Evolutionary conservation across 495 filamentous ascomycete genomes (phyloP), one percentile per base, ranked within the genome.

Genomic region (Clavariopsis aquatica): DNA sequence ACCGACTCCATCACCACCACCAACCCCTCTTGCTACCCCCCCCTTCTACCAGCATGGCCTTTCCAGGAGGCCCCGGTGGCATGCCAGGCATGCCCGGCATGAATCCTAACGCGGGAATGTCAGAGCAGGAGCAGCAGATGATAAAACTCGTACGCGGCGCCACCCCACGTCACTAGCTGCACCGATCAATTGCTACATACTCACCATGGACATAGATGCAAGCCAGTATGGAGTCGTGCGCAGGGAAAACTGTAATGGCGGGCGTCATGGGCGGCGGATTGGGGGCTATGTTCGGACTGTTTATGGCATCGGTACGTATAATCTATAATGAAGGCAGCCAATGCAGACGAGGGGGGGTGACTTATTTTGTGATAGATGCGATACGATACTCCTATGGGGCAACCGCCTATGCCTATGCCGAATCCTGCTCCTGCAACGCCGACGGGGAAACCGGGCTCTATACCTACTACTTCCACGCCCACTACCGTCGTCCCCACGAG

Each of bases 351-450:
- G n/a, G n/a, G n/a, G n/a, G n/a, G n/a, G n/a, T n/a, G n/a, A n/a
- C n/a, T n/a, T n/a, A n/a, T n/a, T n/a, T n/a, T n/a, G n/a, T n/a
- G 36, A 20, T 70, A 93, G 90, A 95, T 96, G 92, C 86, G 87
- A 78, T 95, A 95, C 82, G 91, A 96, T 71, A 93, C 90, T 2
- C 85, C 91, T 49, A 79, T 90, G 81, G 46, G 47, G 19, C 55
- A 57, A 57, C 68, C 58, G 2, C 65, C 59, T 20, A 29, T 49
- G 43, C 45, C 29, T 6, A 52, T n/a, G 26, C 45, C 49, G 22
- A 53, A 31, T 6, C 17, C 36, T 1, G 49, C 62, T 9, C 26
- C 56, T 49, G 34, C 49, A 2, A 13, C 27, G 27, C 34, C 61
- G 7, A 47, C 43, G 5, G 43, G 17, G 20, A n/a, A n/a, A n/a